phyloP scores from a whole-genome alignment of 352 stramenopile genomes.

The Ophiocytium majus region DNA sequence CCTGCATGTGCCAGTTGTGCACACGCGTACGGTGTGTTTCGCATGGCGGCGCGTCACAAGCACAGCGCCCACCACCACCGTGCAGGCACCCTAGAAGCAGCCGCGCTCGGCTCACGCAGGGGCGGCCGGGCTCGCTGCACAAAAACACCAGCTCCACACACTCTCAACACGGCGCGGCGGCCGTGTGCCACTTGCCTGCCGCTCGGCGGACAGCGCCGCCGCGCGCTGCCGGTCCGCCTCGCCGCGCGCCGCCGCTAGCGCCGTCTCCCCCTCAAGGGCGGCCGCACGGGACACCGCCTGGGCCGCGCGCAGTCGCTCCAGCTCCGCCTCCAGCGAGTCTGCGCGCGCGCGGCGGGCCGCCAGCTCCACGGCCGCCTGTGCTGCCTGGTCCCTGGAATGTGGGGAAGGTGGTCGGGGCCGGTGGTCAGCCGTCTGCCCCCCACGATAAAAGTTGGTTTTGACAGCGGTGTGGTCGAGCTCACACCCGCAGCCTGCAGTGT shows the following conservation, averaged over 20 bases:
- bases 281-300: slow-evolving; percentile 30
- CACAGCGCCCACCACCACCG: neutral
- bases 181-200: neutral
- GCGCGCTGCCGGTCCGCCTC: neutral
- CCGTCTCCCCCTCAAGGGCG: slow-evolving; percentile 29
- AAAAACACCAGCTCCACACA: no score
- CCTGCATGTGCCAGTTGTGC: no score
- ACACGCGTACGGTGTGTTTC: no score
- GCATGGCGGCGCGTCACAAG: neutral
- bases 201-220: neutral
- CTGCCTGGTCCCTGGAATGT: slow-evolving; percentile 32
- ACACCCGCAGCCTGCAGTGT: no score
- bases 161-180: no score
- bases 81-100: neutral
- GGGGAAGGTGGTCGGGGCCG: no score
- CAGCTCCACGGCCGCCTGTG: slow-evolving; percentile 24
- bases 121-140: no score
- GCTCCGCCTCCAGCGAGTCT: slow-evolving; percentile 38
- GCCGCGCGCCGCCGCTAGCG: neutral
- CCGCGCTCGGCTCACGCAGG: no score
- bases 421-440: no score
- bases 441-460: no score
- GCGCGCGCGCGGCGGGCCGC: slow-evolving; percentile 31
- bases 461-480: no score
- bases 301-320: slow-evolving; percentile 27